Evolutionary conservation across 2,329 filamentous ascomycete species (phyloP), one percentile per base, ranked within the genome.

Genomic region (Microascus cirrosus): DNA sequence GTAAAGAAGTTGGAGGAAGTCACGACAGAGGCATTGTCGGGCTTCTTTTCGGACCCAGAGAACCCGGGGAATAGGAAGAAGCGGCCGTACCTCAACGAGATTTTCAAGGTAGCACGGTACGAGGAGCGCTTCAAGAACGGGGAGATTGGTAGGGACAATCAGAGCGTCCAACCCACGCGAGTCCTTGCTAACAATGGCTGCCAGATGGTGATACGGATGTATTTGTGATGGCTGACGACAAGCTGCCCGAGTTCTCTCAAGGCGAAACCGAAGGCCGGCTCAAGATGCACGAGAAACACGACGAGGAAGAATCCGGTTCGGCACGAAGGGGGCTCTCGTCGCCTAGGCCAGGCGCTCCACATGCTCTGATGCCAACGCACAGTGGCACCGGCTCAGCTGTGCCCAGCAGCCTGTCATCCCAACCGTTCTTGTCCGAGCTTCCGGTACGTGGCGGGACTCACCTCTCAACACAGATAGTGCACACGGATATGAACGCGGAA

Each of bases 91-190:
- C 65, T 86, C 10, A 78, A 75, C 57, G 82, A 86, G 63, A 79
- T 86, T 10, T 86, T 86, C 70, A 80, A 77, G 60, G 76, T 86
- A 34, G 83, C 83, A 0, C 75, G 70, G 58, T 68, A 73, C 34
- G 79, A 86, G 61, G 81, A 85, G 65, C 72, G 77, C 4, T 84
- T 70, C 63, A 78, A 72, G 61, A 76, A 78, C 51, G 77, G 75
- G 28, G 80, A 83, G 63, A 79, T 85, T 55, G 82, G 83, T 85
- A 67, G 62, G 75, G 63, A 18, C 3, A 36, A 15, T 18, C 3
- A n/a, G 45, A 50, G 20, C 3, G 13, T 6, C 20, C 2, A 22
- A 22, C 8, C 45, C 20, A 3, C 20, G n/a, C 18, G 45, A 50
- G 20, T 50, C 45, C 28, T 12, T 50, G n/a, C 45, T 50, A 24